These are phyloP conservation scores for Solanum neorickii DNA, from an alignment of 257 asterid genomes.

Conservation along the genomic window DNA sequence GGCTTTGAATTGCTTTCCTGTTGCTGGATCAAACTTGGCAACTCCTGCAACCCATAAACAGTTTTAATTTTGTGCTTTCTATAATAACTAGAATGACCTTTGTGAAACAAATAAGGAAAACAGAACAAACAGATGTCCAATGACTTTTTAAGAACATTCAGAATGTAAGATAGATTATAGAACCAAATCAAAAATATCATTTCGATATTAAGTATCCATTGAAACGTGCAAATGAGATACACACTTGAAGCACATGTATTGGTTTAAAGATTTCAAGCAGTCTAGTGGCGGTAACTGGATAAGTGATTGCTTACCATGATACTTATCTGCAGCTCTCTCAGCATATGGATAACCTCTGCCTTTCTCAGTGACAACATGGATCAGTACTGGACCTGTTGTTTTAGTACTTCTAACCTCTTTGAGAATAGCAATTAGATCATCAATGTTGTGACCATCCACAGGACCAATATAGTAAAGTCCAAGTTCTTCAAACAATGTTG, in stretches of 20 bases:
- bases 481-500: slow-evolving; percentile 85
- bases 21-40: slow-evolving; percentile 83
- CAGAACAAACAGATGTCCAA: neutral
- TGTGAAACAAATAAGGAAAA: neutral
- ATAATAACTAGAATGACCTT: neutral
- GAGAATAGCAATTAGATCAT: slow-evolving; percentile 73
- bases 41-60: slow-evolving; percentile 42
- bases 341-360: slow-evolving; percentile 97
- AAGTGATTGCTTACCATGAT: slow-evolving; percentile 47
- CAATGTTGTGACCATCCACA: slow-evolving; percentile 85
- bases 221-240: neutral
- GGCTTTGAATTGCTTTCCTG: slow-evolving; percentile 82
- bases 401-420: slow-evolving; percentile 83
- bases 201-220: neutral
- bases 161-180: neutral
- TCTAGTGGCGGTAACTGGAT: neutral
- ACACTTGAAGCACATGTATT: neutral
- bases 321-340: slow-evolving; percentile 89
- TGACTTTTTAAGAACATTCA: neutral
- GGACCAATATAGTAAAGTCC: slow-evolving; percentile 95
- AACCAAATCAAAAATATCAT: neutral
- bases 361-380: slow-evolving; percentile 91
- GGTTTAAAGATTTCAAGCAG: neutral
- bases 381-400: slow-evolving; percentile 80
- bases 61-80: neutral